Evolutionary conservation across 495 filamentous ascomycete species (phyloP).

Genomic region (Lasiosphaeriaceae sp.): DNA sequence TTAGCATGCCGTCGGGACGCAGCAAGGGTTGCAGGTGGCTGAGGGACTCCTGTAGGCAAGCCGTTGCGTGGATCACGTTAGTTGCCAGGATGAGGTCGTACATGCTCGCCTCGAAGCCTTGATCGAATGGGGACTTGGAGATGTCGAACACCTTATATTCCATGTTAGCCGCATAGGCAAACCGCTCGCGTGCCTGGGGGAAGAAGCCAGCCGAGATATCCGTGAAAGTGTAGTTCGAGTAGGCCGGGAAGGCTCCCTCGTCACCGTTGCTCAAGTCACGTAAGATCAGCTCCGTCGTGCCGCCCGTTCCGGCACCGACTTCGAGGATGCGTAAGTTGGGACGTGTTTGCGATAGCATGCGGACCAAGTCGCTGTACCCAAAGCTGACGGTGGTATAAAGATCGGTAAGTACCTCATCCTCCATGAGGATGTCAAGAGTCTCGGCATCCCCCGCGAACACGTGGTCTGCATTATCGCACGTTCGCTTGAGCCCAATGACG

Average conservation of each 20-base stretch:
- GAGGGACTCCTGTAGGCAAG: constrained; percentile 29
- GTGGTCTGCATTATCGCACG: constrained; percentile 21
- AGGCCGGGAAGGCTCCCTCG: constrained; percentile 8
- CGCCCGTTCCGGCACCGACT: constrained; percentile 53
- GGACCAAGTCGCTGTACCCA: constrained; percentile 21
- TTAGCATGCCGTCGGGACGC: constrained; percentile 35
- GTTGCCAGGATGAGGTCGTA: constrained; percentile 56
- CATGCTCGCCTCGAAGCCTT: constrained; percentile 43
- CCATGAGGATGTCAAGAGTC: constrained; percentile 31
- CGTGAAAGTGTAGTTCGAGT: constrained; percentile 47
- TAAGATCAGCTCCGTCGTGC: constrained; percentile 39
- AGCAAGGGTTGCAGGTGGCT: constrained; percentile 31
- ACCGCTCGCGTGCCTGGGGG: constrained; percentile 40
- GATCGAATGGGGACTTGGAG: constrained; percentile 39
- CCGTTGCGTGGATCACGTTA: constrained; percentile 50
- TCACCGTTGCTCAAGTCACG: constrained; percentile 27
- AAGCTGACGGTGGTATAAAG: constrained; percentile 31
- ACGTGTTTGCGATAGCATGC: constrained; percentile 20
- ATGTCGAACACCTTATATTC: constrained; percentile 47
- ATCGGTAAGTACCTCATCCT: constrained; percentile 25
- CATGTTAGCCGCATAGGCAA: constrained; percentile 36
- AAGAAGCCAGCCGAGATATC: constrained; percentile 54
- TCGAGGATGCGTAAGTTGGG: constrained; percentile 42
- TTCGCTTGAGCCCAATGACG: constrained; percentile 23
- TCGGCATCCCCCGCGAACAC: constrained; percentile 28